phyloP scores from a whole-genome alignment of 345 rosid genomes.

The Citrus trifoliata region DNA sequence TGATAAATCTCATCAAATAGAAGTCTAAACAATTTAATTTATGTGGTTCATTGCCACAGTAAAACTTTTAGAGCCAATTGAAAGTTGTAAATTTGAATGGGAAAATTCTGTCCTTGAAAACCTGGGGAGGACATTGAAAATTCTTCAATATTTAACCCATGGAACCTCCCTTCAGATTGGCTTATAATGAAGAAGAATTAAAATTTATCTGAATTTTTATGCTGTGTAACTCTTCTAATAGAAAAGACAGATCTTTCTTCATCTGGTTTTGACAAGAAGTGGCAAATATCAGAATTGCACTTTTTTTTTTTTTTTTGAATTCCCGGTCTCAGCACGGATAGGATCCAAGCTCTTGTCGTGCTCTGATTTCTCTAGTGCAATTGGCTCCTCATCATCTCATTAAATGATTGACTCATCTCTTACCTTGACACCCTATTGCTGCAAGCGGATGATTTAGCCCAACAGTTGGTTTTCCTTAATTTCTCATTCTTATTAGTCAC shows the following conservation, averaged over 20 bases:
- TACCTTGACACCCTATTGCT: no score
- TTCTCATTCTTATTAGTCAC: no score
- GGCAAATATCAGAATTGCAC: not conserved
- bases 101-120: conserved; percentile 18
- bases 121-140: conserved; percentile 9
- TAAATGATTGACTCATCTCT: no score
- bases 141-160: conserved; percentile 8
- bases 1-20: conserved; percentile 69
- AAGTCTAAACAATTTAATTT: conserved; percentile 42
- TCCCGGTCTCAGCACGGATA: no score
- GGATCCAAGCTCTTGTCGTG: no score
- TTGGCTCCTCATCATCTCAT: no score
- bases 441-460: no score
- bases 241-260: not conserved
- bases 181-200: not conserved
- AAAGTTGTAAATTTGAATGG: conserved; percentile 31
- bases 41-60: not conserved
- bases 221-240: no score
- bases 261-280: not conserved
- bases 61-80: not conserved
- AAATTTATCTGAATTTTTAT: not conserved
- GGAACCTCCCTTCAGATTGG: not conserved
- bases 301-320: no score
- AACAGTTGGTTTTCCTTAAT: no score
- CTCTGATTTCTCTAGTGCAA: no score